Base-by-base conservation (phyloP, 306 rosid species). In the Mimosa pudica region DNA sequence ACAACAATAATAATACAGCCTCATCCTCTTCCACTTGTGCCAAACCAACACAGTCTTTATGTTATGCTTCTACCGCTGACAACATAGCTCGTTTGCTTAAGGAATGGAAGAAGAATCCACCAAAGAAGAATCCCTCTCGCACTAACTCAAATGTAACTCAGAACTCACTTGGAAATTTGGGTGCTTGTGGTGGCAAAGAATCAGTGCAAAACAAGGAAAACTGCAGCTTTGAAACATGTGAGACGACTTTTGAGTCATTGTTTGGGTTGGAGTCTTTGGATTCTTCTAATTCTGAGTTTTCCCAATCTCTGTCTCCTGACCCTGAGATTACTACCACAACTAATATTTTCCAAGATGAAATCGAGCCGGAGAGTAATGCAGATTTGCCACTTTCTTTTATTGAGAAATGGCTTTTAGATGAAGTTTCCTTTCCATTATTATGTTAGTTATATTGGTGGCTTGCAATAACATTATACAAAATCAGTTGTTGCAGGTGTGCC, bases 31-130 rank as follows among this genome's bases (percentile, higher is more conserved):
- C 63, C 16, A 33, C 57, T 7, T 68, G 63, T 10, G 36, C 33
- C 0, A 86, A 80, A 70, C 73, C 71, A 51, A n/a, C 79, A 76
- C 90, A 69, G 11, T 74, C 91, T 0, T 58, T 79, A 7, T 11
- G 87, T 17, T 94, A 94, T 47, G 98, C 96, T 6, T 89, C 96
- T 20, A 94, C 85, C 70, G 87, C 96, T 20, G 94, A 90, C 14
- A 92, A 90, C 86, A 94, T 94, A 32, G 92, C 98, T 18, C 83
- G 88, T 14, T 80, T 94, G 88, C 86, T 94, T 3, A 84, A 94
- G 24, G 89, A 81, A 33, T 94, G 98, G 98, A 88, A 78, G 90
- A 92, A 89, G 14, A 88, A 71, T 33, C 80, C 96, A 5, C 90
- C 92, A 2, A 91, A 85, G 47, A 67, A 67, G n/a, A 64, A 14